Conservation (phyloP, 2,329 filamentous ascomycete genomes). For the Aspergillus melleus region DNA sequence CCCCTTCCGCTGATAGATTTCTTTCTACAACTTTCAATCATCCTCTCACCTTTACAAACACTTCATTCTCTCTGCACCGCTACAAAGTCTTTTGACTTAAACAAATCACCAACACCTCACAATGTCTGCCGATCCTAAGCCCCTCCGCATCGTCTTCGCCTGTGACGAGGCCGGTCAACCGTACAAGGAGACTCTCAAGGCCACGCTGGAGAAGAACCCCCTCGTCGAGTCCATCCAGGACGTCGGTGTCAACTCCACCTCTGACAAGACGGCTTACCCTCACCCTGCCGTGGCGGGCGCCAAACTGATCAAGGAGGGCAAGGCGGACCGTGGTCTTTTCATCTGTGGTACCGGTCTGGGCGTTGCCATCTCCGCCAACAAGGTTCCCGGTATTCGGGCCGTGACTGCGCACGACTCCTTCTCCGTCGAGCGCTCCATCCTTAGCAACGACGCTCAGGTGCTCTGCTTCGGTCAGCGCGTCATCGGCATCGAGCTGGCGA, state of each 20-base stretch:
- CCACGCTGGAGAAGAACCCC: slow-evolving; percentile 66
- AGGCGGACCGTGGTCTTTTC: slow-evolving; percentile 70
- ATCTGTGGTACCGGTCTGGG: slow-evolving; percentile 87
- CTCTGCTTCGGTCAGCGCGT: slow-evolving; percentile 84
- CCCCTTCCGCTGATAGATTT: neutral
- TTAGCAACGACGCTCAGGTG: slow-evolving; percentile 86
- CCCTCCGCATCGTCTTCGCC: slow-evolving; percentile 62
- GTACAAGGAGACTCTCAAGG: slow-evolving; percentile 78
- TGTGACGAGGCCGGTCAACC: slow-evolving; percentile 71
- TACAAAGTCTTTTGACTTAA: neutral
- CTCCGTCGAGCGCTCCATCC: slow-evolving; percentile 74
- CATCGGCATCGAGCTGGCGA: slow-evolving; percentile 75
- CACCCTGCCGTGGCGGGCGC: slow-evolving; percentile 75
- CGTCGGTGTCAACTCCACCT: slow-evolving; percentile 65
- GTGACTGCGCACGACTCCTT: slow-evolving; percentile 88
- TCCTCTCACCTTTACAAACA: neutral
- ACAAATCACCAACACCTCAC: slow-evolving; percentile 8
- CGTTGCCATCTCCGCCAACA: slow-evolving; percentile 87
- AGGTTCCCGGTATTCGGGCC: slow-evolving; percentile 79
- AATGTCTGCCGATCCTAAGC: slow-evolving; percentile 37
- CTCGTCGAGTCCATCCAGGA: slow-evolving; percentile 70
- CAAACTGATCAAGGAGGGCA: slow-evolving; percentile 48
- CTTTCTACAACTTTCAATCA: neutral
- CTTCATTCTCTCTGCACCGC: neutral
- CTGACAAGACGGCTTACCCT: slow-evolving; percentile 80